Conservation (phyloP, 345 rosid species). For the Erucastrum elatum region DNA sequence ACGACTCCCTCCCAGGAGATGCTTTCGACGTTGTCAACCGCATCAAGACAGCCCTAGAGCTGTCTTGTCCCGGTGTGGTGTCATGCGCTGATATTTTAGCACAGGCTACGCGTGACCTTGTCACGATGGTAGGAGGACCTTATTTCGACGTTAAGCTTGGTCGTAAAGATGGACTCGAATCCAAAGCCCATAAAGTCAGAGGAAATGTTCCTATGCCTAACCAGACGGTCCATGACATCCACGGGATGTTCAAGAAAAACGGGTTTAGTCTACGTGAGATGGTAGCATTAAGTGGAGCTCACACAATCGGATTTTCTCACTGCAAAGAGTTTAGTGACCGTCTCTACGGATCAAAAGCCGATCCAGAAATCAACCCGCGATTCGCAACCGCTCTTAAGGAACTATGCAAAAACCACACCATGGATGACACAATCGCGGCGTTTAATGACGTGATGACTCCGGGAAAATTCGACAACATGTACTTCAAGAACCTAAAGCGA, state of each 20-base stretch:
- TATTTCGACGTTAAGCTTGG: conserved; percentile 47
- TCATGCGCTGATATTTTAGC: conserved; percentile 66
- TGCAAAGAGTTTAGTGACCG: conserved; percentile 50
- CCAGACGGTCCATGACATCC: conserved; percentile 45
- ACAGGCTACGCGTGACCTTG: conserved; percentile 54
- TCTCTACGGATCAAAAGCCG: conserved; percentile 40
- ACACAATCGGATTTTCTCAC: conserved; percentile 67
- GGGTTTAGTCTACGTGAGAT: conserved; percentile 49
- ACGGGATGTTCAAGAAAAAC: conserved; percentile 41
- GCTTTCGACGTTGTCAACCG: conserved; percentile 49
- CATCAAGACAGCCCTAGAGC: conserved; percentile 54
- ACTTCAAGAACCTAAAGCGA: conserved; percentile 44
- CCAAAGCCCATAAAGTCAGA: conserved; percentile 40
- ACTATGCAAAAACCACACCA: conserved; percentile 41
- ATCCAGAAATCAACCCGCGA: conserved; percentile 40
- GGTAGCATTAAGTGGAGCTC: conserved; percentile 61
- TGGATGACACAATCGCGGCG: conserved; percentile 46
- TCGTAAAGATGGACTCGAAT: conserved; percentile 55
- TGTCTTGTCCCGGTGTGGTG: conserved; percentile 56
- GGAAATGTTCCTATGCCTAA: conserved; percentile 42
- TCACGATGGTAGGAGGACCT: conserved; percentile 66
- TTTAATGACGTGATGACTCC: conserved; percentile 64
- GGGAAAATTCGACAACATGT: conserved; percentile 55
- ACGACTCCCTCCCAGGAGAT: conserved; percentile 58
- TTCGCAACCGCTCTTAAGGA: conserved; percentile 46